Evolutionary conservation across 2,329 filamentous ascomycete species (phyloP).

Genomic region (Aspergillus quadrilineatus): DNA sequence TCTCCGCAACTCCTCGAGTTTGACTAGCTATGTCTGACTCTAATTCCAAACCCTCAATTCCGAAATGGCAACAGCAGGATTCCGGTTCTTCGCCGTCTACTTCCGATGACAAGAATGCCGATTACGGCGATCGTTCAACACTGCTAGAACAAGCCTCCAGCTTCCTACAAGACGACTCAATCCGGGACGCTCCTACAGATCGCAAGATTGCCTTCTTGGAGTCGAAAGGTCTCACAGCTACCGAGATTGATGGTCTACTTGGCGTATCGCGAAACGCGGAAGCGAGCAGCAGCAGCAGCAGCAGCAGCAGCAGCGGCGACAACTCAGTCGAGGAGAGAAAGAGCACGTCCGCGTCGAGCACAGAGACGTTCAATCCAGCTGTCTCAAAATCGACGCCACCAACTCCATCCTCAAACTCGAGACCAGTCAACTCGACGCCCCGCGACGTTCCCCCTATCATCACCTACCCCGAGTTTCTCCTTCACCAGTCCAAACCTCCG

Average conservation of each 20-base stretch:
- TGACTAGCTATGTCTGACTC: conserved; percentile 34
- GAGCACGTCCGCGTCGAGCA: conserved; percentile 2
- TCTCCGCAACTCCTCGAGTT: not conserved
- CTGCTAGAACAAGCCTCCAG: conserved; percentile 66
- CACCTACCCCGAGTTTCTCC: conserved; percentile 65
- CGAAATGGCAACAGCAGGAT: conserved; percentile 44
- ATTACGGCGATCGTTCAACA: conserved; percentile 26
- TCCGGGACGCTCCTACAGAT: conserved; percentile 66
- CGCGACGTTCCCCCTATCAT: conserved; percentile 61
- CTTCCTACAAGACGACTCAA: conserved; percentile 73
- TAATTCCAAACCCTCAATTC: conserved; percentile 36
- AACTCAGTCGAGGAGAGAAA: conserved; percentile 15
- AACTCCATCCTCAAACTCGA: conserved; percentile 6
- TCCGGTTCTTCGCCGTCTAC: conserved; percentile 27
- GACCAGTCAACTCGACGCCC: conserved; percentile 20
- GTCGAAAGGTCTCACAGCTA: conserved; percentile 68
- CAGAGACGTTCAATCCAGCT: conserved; percentile 1
- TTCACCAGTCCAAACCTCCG: conserved; percentile 58
- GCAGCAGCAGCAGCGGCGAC: conserved; percentile 13
- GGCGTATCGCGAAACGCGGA: conserved; percentile 38
- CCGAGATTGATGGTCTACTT: conserved; percentile 69
- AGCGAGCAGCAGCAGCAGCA: conserved; percentile 26
- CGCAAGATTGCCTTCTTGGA: conserved; percentile 75
- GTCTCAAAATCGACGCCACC: conserved; percentile 9
- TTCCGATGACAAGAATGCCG: conserved; percentile 14